Evolutionary conservation across 2,329 filamentous ascomycete species (phyloP), one percentile per base, ranked within the genome.

Genomic region (Myriosclerotinia duriaeana): DNA sequence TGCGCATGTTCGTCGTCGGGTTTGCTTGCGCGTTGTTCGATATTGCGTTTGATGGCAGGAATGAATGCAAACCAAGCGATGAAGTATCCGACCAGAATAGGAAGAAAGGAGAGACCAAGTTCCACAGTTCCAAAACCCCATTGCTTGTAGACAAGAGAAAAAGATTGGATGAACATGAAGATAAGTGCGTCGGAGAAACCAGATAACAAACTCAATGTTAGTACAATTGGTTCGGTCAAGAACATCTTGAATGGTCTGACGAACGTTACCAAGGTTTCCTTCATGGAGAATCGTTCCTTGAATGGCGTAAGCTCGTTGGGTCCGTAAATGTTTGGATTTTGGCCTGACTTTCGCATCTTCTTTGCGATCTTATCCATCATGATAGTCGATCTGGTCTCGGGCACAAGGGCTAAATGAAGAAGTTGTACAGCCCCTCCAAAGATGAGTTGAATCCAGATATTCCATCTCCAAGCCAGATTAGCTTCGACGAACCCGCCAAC

Each of bases 401-500:
- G 91, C 1, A 95, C 91, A 9, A 86, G 81, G 67, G 90, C 74
- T 60, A 89, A 79, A 75, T 93, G 90, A 5, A 90, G 73, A 5
- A 85, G 22, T 74, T 93, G 90, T 3, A 92, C 85, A 44, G 85
- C 82, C 11, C 79, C 88, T 22, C 91, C 91, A 64, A 94, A 87
- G 71, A 93, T 92, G 69, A 94, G 84, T 77, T 93, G 90, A 68
- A 94, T 90, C 91, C 92, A 95, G 76, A 94, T 93, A 65, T 83
- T 86, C 89, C 89, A 93, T 70, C 84, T 83, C 91, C 91, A 95
- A 36, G 79, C 75, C 0, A 90, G 80, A 71, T 86, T 87, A 42
- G 85, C 77, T 76, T 93, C 85, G 22, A 89, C 85, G 73, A 93
- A 93, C 0, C 90, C 91, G 71, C 90, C 91, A n/a, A 92, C 83